Conservation (phyloP, 2,329 filamentous ascomycete species). For the Mollisiaceae sp. region DNA sequence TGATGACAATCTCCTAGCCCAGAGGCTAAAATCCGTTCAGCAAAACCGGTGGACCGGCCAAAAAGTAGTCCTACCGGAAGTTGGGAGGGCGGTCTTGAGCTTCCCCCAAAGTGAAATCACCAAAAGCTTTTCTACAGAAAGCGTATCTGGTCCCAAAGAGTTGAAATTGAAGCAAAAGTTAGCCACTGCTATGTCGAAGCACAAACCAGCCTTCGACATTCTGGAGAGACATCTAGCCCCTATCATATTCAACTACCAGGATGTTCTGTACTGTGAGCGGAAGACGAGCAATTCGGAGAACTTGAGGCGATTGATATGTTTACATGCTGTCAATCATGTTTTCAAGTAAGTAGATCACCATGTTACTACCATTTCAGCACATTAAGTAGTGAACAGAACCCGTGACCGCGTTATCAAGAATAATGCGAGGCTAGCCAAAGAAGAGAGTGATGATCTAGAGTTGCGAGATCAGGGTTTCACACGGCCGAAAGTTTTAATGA, state of each 20-base stretch:
- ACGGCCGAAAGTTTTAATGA: slow-evolving; percentile 87
- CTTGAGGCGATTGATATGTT: slow-evolving; percentile 73
- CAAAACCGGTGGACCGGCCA: slow-evolving; percentile 57
- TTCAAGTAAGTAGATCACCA: slow-evolving; percentile 66
- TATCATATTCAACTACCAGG: slow-evolving; percentile 80
- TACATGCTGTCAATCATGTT: slow-evolving; percentile 90
- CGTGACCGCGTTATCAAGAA: slow-evolving; percentile 92
- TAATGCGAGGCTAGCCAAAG: slow-evolving; percentile 76
- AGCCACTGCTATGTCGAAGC: slow-evolving; percentile 56
- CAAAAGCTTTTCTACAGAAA: slow-evolving; percentile 31
- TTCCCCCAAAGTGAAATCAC: slow-evolving; percentile 50
- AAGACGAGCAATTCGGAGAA: slow-evolving; percentile 69
- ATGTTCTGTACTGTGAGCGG: slow-evolving; percentile 77
- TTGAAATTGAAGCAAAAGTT: slow-evolving; percentile 76
- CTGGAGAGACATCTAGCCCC: slow-evolving; percentile 71
- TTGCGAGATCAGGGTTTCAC: slow-evolving; percentile 95
- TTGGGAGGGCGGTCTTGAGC: slow-evolving; percentile 54
- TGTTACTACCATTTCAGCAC: not conserved
- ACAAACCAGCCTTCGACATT: slow-evolving; percentile 61
- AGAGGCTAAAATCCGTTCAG: slow-evolving; percentile 57
- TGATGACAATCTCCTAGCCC: slow-evolving; percentile 63
- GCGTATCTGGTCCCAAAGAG: slow-evolving; percentile 47
- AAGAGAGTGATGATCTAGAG: slow-evolving; percentile 70
- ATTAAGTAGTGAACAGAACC: slow-evolving; percentile 57
- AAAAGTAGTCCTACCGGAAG: slow-evolving; percentile 48